Evolutionary conservation across 2,329 filamentous ascomycete genomes (phyloP).

Genomic region (Cercospora citrullina): DNA sequence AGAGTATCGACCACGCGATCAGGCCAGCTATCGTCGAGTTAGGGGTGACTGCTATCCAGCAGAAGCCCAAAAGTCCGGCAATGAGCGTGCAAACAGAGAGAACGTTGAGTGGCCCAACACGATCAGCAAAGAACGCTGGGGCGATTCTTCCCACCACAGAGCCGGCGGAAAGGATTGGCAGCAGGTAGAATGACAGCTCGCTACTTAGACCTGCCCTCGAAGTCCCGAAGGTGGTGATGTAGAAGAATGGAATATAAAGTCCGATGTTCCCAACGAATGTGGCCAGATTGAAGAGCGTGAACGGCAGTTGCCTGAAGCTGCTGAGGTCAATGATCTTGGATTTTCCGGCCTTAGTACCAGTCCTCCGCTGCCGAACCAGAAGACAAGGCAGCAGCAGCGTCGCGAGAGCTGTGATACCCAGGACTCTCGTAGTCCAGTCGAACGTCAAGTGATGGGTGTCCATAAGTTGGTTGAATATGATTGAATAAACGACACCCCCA

Average conservation of each 20-base stretch:
- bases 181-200: conserved; percentile 62
- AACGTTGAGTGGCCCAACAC: conserved; percentile 47
- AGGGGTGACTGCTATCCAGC: conserved; percentile 39
- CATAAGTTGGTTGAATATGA: conserved; percentile 52
- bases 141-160: conserved; percentile 48
- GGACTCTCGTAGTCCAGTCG: conserved; percentile 40
- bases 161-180: conserved; percentile 66
- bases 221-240: conserved; percentile 56
- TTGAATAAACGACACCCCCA: conserved; percentile 55
- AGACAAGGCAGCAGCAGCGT: conserved; percentile 42
- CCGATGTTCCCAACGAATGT: conserved; percentile 46
- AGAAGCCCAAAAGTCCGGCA: conserved; percentile 31
- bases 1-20: conserved; percentile 44
- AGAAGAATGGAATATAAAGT: conserved; percentile 54
- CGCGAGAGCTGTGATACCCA: conserved; percentile 50
- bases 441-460: conserved; percentile 50
- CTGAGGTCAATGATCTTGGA: conserved; percentile 22
- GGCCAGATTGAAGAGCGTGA: conserved; percentile 40
- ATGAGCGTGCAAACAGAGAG: conserved; percentile 44
- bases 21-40: conserved; percentile 35
- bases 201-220: neutral
- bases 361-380: neutral
- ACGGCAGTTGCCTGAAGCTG: conserved; percentile 41
- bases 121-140: conserved; percentile 48
- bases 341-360: neutral